These are phyloP conservation scores for Tricholoma terreum DNA, from an alignment of 768 basidiomycete species.

Conservation along the genomic window DNA sequence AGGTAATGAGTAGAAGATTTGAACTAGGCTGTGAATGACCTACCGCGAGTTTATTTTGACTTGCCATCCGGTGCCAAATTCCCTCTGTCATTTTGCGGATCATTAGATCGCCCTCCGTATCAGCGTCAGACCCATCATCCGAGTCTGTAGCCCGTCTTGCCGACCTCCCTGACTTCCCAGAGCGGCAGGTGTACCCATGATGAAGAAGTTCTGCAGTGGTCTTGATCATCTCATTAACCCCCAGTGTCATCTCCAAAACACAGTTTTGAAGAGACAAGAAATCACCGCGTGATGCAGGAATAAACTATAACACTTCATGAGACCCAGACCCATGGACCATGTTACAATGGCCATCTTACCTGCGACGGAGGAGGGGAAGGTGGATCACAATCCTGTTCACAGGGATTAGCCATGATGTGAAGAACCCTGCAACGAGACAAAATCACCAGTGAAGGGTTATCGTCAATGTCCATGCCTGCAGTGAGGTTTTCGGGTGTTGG, in stretches of 20 bases:
- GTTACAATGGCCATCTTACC: neutral
- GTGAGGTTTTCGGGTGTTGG: neutral
- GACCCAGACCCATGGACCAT: neutral
- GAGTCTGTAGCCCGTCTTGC: neutral
- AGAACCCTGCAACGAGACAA: neutral
- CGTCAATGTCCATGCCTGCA: neutral
- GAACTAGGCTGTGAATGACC: neutral
- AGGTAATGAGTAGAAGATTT: neutral
- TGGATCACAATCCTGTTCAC: neutral
- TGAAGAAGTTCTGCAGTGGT: neutral
- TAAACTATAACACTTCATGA: neutral
- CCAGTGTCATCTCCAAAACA: neutral
- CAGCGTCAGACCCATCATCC: neutral
- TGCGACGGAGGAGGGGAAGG: neutral
- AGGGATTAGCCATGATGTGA: neutral
- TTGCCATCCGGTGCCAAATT: neutral
- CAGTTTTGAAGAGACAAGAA: neutral
- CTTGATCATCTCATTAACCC: neutral
- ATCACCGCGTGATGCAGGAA: neutral
- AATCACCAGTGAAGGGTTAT: neutral
- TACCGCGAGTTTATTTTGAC: neutral
- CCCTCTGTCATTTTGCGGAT: neutral
- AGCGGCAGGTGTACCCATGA: neutral
- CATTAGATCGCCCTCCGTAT: neutral
- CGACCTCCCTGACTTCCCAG: neutral